phyloP scores from a whole-genome alignment of 1,284 basidiomycete genomes.

The Ustilago trichophora region DNA sequence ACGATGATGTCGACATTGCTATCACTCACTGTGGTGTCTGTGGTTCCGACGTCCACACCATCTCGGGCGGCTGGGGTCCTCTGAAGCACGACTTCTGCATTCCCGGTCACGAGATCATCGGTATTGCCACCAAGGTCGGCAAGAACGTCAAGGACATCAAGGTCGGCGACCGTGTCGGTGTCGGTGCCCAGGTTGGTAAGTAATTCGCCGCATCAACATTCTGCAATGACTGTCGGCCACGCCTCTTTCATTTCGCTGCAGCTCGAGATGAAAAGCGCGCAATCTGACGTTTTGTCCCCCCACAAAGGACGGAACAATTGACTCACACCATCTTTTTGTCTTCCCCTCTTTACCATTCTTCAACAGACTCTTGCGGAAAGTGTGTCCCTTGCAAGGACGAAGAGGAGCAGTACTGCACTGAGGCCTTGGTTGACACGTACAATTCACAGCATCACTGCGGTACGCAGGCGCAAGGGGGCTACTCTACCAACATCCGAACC shows the following conservation, averaged over 20 bases:
- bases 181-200: constrained; percentile 72
- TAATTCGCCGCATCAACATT: not conserved
- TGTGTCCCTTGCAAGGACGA: constrained; percentile 71
- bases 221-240: not conserved
- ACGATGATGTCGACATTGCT: constrained; percentile 60
- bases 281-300: too few relatives aligned
- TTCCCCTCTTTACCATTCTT: constrained; percentile 53
- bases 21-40: constrained; percentile 65
- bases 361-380: constrained; percentile 24
- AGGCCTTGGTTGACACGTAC: constrained; percentile 66
- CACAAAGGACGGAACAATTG: too few relatives aligned
- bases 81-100: constrained; percentile 64
- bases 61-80: constrained; percentile 63
- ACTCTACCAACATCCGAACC: constrained; percentile 75
- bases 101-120: constrained; percentile 74
- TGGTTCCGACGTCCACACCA: constrained; percentile 58
- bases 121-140: constrained; percentile 69
- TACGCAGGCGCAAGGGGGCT: constrained; percentile 72
- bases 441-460: constrained; percentile 71
- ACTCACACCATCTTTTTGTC: constrained; percentile 68
- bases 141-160: constrained; percentile 72
- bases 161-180: constrained; percentile 74
- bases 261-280: too few relatives aligned
- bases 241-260: not conserved
- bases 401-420: constrained; percentile 62